Evolutionary conservation across 2,329 filamentous ascomycete genomes (phyloP).

Genomic region (Paraphoma sp.): DNA sequence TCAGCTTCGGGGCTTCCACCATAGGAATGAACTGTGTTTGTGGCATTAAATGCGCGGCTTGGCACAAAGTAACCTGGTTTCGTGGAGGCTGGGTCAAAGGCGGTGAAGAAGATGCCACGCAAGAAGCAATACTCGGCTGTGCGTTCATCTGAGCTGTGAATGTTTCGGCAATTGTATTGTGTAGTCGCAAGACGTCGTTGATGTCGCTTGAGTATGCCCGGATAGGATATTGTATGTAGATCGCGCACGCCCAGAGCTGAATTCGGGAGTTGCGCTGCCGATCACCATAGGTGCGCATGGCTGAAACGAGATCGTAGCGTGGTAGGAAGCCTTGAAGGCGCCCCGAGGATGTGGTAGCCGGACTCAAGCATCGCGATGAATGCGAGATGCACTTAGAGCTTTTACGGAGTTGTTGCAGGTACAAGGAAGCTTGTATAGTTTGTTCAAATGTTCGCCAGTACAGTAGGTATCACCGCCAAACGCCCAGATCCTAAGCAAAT

Average conservation of each 20-base stretch:
- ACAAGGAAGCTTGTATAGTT: neutral
- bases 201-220: neutral
- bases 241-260: neutral
- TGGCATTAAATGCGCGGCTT: no score
- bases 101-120: neutral
- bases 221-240: neutral
- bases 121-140: neutral
- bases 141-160: neutral
- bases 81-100: neutral
- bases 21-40: no score
- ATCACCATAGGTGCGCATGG: neutral
- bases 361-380: neutral
- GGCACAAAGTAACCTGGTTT: no score
- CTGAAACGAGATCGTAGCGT: neutral
- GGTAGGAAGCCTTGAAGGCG: neutral
- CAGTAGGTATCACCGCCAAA: neutral
- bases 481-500: neutral
- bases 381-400: neutral
- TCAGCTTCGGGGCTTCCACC: no score
- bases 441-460: neutral
- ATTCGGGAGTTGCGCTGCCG: neutral
- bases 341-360: neutral
- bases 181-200: neutral
- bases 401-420: no score
- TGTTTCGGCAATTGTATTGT: neutral